phyloP scores from a whole-genome alignment of 2,329 filamentous ascomycete species.

The Cladophialophora chaetospira region DNA sequence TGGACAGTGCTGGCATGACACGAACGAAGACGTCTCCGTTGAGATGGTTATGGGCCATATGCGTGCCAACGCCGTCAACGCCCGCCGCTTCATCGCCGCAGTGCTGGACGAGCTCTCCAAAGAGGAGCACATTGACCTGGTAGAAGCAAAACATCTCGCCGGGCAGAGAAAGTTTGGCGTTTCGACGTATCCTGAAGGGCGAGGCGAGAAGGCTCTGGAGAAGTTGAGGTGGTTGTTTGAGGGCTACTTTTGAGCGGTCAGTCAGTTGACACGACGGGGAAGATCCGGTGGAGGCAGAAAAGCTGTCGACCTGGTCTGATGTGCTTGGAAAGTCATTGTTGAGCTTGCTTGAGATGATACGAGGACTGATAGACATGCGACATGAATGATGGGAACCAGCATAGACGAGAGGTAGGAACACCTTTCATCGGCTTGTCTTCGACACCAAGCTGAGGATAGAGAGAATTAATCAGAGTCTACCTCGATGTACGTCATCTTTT shows the following conservation, averaged over 20 bases:
- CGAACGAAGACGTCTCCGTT: conserved; percentile 82
- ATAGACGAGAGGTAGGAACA: neutral
- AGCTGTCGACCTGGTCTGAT: neutral
- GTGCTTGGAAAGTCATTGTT: too few relatives aligned
- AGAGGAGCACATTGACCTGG: conserved; percentile 72
- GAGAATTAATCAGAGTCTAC: neutral
- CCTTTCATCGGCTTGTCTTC: conserved; percentile 4
- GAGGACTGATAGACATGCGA: neutral
- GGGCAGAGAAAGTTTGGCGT: conserved; percentile 76
- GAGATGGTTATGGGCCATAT: conserved; percentile 98
- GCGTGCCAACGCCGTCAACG: conserved; percentile 88
- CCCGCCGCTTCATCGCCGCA: conserved; percentile 77
- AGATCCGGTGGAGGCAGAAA: neutral
- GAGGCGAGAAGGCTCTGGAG: conserved; percentile 72
- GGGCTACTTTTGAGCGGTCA: conserved; percentile 39
- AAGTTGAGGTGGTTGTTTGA: conserved; percentile 87
- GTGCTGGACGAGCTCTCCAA: conserved; percentile 84
- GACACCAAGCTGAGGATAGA: conserved; percentile 3
- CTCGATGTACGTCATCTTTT: too few relatives aligned
- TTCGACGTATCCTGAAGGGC: conserved; percentile 78
- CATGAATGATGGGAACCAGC: neutral
- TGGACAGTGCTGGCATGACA: conserved; percentile 76
- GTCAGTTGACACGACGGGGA: neutral
- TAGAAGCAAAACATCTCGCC: conserved; percentile 78
- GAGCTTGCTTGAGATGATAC: too few relatives aligned